A percentile compares a stretch with the other conserved stretches of the same genome.
Evolutionary conservation across 2,329 filamentous ascomycete species (phyloP).

Genomic region (Cladophialophora yegresii): DNA sequence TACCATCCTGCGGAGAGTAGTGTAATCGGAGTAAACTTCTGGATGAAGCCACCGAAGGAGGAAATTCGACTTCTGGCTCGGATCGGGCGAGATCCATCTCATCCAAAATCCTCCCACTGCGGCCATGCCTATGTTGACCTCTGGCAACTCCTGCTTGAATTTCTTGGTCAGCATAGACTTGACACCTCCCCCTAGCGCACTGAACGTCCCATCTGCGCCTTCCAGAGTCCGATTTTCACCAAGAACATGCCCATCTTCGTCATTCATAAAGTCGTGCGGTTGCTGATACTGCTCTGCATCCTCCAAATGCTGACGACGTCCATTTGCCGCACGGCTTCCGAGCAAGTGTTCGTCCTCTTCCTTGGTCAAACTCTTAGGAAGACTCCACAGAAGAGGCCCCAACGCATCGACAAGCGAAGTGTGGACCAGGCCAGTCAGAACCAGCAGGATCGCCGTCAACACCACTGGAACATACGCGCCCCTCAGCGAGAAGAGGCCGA

Average conservation of each 20-base stretch:
- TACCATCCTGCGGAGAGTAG: slow-evolving; percentile 29
- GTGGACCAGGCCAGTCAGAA: slow-evolving; percentile 76
- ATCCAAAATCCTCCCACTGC: slow-evolving; percentile 20
- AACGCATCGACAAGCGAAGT: slow-evolving; percentile 54
- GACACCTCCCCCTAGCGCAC: slow-evolving; percentile 23
- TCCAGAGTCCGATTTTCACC: slow-evolving; percentile 22
- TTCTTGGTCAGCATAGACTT: slow-evolving; percentile 23
- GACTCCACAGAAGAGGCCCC: slow-evolving; percentile 58
- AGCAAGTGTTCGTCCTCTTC: slow-evolving; percentile 26
- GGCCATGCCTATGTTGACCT: slow-evolving; percentile 12
- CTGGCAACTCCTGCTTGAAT: slow-evolving; percentile 22
- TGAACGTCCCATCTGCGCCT: slow-evolving; percentile 21
- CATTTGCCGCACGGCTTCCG: background rate
- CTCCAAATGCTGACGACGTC: slow-evolving; percentile 31
- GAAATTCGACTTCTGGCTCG: slow-evolving; percentile 35
- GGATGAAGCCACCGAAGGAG: slow-evolving; percentile 44
- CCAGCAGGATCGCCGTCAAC: slow-evolving; percentile 72
- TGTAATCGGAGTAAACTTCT: slow-evolving; percentile 30
- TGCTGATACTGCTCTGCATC: slow-evolving; percentile 43
- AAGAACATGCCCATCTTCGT: slow-evolving; percentile 42
- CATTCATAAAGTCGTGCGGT: slow-evolving; percentile 45
- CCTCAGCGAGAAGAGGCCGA: slow-evolving; percentile 71
- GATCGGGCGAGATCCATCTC: slow-evolving; percentile 29
- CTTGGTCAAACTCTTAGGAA: slow-evolving; percentile 59
- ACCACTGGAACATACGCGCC: slow-evolving; percentile 61